Evolutionary conservation across 108 stramenopile species (phyloP).

Genomic region (Cyclotella cryptica): DNA sequence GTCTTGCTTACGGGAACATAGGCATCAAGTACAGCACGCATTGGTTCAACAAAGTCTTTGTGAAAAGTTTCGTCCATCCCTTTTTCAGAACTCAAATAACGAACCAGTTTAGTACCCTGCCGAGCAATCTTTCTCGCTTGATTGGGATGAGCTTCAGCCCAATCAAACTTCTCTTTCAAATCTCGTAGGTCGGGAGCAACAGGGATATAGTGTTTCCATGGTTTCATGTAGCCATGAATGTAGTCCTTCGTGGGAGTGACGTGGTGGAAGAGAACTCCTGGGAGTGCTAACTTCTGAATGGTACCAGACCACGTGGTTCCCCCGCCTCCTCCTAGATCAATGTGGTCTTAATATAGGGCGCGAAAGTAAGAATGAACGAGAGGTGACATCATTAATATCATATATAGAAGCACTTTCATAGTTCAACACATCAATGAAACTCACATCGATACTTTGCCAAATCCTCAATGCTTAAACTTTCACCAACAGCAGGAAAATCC

Average conservation of each 20-base stretch:
- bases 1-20: conserved; percentile 17
- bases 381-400: too few relatives aligned
- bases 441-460: conserved; percentile 25
- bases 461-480: conserved; percentile 10
- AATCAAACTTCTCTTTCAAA: conserved; percentile 43
- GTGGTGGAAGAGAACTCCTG: conserved; percentile 44
- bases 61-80: conserved; percentile 13
- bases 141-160: conserved; percentile 43
- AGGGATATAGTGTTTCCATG: conserved; percentile 40
- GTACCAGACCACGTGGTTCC: conserved; percentile 48
- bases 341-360: conserved; percentile 12
- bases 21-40: conserved; percentile 7
- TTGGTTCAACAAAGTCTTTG: conserved; percentile 14
- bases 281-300: conserved; percentile 43
- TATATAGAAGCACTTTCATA: neutral
- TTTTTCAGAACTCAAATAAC: neutral
- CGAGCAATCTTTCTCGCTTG: conserved; percentile 29
- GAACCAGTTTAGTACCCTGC: neutral
- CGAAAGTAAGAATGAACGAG: neutral
- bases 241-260: conserved; percentile 41
- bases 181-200: conserved; percentile 37
- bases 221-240: conserved; percentile 28
- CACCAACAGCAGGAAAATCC: conserved; percentile 25
- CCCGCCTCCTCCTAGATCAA: conserved; percentile 43
- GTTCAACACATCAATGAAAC: neutral